Conservation (phyloP, 495 filamentous ascomycete genomes). For the Thozetella sp. region DNA sequence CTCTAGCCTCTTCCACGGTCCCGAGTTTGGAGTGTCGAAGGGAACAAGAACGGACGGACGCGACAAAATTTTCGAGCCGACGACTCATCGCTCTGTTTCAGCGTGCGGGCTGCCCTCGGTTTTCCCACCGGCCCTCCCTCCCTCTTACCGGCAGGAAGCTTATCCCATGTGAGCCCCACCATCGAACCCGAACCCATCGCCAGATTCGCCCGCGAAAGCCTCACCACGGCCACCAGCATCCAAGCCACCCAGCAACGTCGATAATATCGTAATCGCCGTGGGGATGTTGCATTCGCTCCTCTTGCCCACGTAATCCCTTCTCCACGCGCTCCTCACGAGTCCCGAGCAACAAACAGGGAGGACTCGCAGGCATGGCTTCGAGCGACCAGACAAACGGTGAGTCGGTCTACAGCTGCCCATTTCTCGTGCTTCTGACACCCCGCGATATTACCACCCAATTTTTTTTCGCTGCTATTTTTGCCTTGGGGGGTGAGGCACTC, state of each 20-base stretch:
- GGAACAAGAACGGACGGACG: not conserved
- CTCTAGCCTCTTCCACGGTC: not conserved
- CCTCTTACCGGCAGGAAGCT: not conserved
- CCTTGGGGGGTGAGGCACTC: too few species aligned
- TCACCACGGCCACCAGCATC: not conserved
- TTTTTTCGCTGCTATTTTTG: too few species aligned
- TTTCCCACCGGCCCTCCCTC: not conserved
- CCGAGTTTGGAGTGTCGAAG: not conserved
- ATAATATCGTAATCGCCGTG: not conserved
- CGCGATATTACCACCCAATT: too few species aligned
- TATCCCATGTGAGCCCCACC: slow-evolving; percentile 2
- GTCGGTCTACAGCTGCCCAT: not conserved
- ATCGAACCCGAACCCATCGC: not conserved
- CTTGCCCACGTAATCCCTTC: not conserved
- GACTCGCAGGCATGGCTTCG: slow-evolving; percentile 8
- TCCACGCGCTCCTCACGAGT: not conserved
- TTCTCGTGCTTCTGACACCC: not conserved
- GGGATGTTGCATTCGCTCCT: not conserved
- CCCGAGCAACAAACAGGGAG: not conserved
- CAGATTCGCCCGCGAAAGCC: not conserved
- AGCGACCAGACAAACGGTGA: slow-evolving; percentile 15
- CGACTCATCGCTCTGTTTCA: not conserved
- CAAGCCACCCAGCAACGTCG: not conserved
- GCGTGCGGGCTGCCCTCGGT: too few species aligned
- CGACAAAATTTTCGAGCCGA: not conserved